Percentiles rank a stretch among this genome's conserved stretches.
Conservation (phyloP, 768 basidiomycete genomes). For the Boletus vinaceobasis region DNA sequence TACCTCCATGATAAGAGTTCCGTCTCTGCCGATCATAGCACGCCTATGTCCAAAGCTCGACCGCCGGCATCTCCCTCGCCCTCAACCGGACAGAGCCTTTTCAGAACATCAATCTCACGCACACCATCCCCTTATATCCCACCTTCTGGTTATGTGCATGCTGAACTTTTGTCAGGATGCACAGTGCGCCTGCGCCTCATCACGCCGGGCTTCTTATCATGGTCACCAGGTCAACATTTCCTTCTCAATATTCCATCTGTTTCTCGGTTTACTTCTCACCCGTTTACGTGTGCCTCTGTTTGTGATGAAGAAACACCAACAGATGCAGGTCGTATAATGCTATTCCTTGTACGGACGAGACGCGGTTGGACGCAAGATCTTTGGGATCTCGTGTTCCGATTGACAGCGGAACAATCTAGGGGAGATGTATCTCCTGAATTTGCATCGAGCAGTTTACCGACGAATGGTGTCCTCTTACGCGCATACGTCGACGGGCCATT, state of each 20-base stretch:
- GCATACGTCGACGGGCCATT: slow-evolving; percentile 67
- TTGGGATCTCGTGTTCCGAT: slow-evolving; percentile 50
- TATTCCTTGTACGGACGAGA: slow-evolving; percentile 67
- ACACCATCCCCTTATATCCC: slow-evolving; percentile 37
- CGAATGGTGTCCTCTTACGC: slow-evolving; percentile 49
- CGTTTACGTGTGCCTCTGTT: slow-evolving; percentile 67
- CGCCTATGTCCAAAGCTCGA: background rate
- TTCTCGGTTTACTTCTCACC: slow-evolving; percentile 60
- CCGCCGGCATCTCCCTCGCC: background rate
- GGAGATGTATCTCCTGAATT: slow-evolving; percentile 15
- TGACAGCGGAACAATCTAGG: slow-evolving; percentile 35
- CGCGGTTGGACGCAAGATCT: slow-evolving; percentile 66
- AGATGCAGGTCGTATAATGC: slow-evolving; percentile 52
- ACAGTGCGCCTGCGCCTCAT: slow-evolving; percentile 67
- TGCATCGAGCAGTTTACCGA: slow-evolving; percentile 29
- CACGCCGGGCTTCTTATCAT: slow-evolving; percentile 51
- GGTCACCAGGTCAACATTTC: slow-evolving; percentile 81
- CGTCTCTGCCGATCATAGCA: background rate
- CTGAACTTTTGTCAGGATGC: slow-evolving; percentile 64
- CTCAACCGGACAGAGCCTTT: background rate
- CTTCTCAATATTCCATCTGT: slow-evolving; percentile 64
- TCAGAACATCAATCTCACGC: background rate
- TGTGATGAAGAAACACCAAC: slow-evolving; percentile 45
- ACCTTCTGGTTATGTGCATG: slow-evolving; percentile 66
- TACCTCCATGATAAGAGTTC: slow-evolving; percentile 12